Evolutionary conservation across 768 basidiomycete species (phyloP).

Genomic region (Tricholoma bakamatsutake): DNA sequence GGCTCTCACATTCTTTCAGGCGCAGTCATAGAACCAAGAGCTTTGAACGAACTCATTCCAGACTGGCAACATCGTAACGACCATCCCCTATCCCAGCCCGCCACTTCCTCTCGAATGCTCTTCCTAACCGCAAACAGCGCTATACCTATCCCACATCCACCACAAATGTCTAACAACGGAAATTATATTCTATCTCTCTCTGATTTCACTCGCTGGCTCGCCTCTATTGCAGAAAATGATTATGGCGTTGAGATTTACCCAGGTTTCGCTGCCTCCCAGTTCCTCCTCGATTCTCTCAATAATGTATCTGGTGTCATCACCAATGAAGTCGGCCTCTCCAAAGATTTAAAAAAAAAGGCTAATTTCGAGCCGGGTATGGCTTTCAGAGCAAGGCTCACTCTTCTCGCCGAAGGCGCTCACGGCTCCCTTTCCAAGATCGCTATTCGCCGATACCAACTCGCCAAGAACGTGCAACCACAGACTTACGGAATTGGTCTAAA

Average conservation of each 20-base stretch:
- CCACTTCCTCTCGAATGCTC: conserved; percentile 78
- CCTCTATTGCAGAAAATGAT: conserved; percentile 68
- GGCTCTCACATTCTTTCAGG: conserved; percentile 95
- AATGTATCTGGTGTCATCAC: conserved; percentile 78
- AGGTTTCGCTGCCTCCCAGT: conserved; percentile 87
- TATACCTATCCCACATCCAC: conserved; percentile 89
- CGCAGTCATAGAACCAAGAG: conserved; percentile 89
- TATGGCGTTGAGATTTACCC: conserved; percentile 94
- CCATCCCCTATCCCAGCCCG: conserved; percentile 79
- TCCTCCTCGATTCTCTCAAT: conserved; percentile 53
- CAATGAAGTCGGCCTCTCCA: conserved; percentile 91
- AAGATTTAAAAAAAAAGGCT: conserved; percentile 68
- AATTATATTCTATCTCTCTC: conserved; percentile 93
- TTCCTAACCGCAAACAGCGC: conserved; percentile 66
- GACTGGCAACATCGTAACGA: conserved; percentile 60
- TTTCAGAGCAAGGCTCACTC: conserved; percentile 86
- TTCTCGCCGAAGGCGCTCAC: conserved; percentile 94
- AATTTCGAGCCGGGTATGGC: conserved; percentile 95
- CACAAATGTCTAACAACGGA: conserved; percentile 91
- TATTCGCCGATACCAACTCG: conserved; percentile 66
- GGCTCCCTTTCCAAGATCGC: conserved; percentile 83
- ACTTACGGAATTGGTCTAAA: conserved; percentile 96
- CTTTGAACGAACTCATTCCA: conserved; percentile 86
- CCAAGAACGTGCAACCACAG: conserved; percentile 72
- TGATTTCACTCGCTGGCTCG: conserved; percentile 86